Percentiles rank a stretch among this genome's conserved stretches.
phyloP scores from a whole-genome alignment of 108 stramenopile species.

The Pseudonitzschia multiseries region DNA sequence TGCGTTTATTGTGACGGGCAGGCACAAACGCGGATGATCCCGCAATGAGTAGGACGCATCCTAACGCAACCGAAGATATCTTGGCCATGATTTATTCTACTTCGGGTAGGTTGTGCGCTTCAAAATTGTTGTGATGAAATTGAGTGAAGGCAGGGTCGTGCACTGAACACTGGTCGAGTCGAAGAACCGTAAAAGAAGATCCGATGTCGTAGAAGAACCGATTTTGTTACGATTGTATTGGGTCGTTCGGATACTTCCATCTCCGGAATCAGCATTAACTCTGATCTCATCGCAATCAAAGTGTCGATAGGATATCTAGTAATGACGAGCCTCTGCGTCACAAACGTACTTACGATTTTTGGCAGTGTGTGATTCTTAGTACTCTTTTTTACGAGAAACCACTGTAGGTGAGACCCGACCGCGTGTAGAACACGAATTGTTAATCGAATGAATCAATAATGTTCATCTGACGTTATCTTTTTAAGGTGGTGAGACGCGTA shows the following conservation, averaged over 20 bases:
- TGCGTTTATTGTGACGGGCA: background rate
- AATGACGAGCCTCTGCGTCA: slow-evolving; percentile 7
- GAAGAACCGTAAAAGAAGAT: background rate
- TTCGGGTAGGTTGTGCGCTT: background rate
- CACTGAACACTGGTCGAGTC: background rate
- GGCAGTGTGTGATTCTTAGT: background rate
- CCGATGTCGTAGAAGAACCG: slow-evolving; percentile 8
- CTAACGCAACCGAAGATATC: slow-evolving; percentile 6
- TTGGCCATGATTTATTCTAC: background rate
- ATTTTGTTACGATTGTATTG: background rate
- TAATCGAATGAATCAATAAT: background rate
- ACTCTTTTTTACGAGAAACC: background rate
- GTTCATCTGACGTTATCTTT: background rate
- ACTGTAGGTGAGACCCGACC: background rate
- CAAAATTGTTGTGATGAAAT: background rate
- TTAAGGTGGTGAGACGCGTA: background rate
- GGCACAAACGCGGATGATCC: slow-evolving; percentile 17
- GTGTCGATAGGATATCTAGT: background rate
- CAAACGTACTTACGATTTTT: slow-evolving; percentile 7
- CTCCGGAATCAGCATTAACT: background rate
- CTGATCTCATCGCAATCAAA: background rate
- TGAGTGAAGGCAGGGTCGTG: background rate
- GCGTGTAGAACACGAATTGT: background rate
- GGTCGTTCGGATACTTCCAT: no score
- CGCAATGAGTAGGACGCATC: slow-evolving; percentile 1